These are phyloP conservation scores for Coleophoma eucalyptorum DNA, from an alignment of 2,329 filamentous ascomycete species.

Conservation along the genomic window DNA sequence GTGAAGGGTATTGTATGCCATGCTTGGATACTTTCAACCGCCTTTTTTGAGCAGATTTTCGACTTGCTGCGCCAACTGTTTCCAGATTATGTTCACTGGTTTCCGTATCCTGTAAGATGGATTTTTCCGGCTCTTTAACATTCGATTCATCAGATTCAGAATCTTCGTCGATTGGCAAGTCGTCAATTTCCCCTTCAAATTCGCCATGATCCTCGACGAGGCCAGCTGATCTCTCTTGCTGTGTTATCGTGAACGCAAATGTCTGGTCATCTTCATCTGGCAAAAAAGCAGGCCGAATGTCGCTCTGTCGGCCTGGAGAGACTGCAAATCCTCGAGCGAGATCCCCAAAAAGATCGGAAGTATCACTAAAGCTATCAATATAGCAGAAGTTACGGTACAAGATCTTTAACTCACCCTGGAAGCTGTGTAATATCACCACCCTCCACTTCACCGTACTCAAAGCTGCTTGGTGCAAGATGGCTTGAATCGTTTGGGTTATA, in stretches of 20 bases:
- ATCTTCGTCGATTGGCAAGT: slow-evolving; percentile 17
- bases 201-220: slow-evolving; percentile 8
- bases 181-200: slow-evolving; percentile 14
- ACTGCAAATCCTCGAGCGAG: slow-evolving; percentile 11
- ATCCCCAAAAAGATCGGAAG: neutral
- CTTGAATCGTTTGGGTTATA: slow-evolving; percentile 22
- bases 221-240: slow-evolving; percentile 11
- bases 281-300: slow-evolving; percentile 20
- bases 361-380: slow-evolving; percentile 9
- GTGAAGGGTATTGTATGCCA: slow-evolving; percentile 70
- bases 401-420: slow-evolving; percentile 12
- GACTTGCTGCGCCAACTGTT: neutral
- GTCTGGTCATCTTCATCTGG: slow-evolving; percentile 26
- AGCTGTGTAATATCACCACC: slow-evolving; percentile 10
- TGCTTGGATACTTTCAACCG: slow-evolving; percentile 61
- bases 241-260: slow-evolving; percentile 27
- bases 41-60: slow-evolving; percentile 35
- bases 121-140: slow-evolving; percentile 2
- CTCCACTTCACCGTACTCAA: slow-evolving; percentile 15
- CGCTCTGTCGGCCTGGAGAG: slow-evolving; percentile 20
- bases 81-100: slow-evolving; percentile 10
- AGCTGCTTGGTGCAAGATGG: slow-evolving; percentile 16
- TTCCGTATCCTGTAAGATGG: slow-evolving; percentile 5
- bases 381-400: slow-evolving; percentile 18
- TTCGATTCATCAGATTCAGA: slow-evolving; percentile 20